phyloP scores from a whole-genome alignment of 1,284 basidiomycete species.

The Ganoderma sp. region DNA sequence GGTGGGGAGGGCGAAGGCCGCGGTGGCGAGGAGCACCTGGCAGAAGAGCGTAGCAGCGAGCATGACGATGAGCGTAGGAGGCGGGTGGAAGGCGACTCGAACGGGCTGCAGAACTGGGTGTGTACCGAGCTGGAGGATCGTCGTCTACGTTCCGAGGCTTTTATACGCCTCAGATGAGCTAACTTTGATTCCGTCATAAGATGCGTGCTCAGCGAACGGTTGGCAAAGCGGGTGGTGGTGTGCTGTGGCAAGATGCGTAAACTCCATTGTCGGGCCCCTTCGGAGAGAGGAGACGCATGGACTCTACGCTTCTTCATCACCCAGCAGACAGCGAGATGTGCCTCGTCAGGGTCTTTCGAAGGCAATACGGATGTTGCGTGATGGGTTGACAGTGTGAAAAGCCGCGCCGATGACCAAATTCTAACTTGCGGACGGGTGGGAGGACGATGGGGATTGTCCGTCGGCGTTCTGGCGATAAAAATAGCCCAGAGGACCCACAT shows the following conservation, averaged over 20 bases:
- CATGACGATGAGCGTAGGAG: constrained; percentile 24
- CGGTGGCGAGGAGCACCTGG: constrained; percentile 33
- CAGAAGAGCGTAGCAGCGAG: constrained; percentile 29
- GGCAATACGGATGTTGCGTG: neutral
- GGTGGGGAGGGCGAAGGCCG: constrained; percentile 11
- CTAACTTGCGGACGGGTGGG: neutral
- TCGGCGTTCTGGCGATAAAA: neutral
- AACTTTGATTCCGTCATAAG: neutral
- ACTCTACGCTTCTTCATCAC: neutral
- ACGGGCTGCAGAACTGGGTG: constrained; percentile 26
- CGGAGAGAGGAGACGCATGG: neutral
- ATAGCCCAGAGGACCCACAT: constrained; percentile 4
- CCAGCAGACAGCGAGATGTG: neutral
- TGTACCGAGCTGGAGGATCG: neutral
- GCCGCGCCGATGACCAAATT: neutral
- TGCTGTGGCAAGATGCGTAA: neutral
- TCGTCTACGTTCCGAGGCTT: neutral
- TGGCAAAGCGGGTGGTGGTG: neutral
- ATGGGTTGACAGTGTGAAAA: neutral
- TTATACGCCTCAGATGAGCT: neutral
- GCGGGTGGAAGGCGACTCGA: constrained; percentile 21
- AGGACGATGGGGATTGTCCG: neutral
- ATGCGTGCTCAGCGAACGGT: neutral
- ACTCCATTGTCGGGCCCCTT: neutral
- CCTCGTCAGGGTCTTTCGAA: neutral